Evolutionary conservation across 192 early-diverging fungal genomes (phyloP), one percentile per base, ranked within the genome.

Genomic region (Podila minutissima): DNA sequence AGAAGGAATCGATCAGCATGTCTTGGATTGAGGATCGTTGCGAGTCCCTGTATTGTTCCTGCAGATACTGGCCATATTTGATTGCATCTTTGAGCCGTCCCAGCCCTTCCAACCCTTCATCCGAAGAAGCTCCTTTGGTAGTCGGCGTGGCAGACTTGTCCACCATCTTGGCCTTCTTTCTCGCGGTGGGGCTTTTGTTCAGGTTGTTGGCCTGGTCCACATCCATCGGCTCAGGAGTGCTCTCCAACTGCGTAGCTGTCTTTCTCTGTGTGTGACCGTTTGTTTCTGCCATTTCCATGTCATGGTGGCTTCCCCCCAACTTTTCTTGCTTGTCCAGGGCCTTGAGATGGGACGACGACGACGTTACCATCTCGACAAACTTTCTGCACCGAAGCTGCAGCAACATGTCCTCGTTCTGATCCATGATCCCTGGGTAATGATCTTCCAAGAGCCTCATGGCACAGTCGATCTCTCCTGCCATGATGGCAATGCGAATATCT

Each of bases 351-450:
- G 73, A 48, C 19, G 82, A 76, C n/a, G 73, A 46, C 10, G 29
- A 20, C 8, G 69, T 66, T 51, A 98, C 90, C 85, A 97, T 88
- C 86, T 98, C 95, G 22, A 98, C 88, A 79, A 97, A 98, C 74
- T 94, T 89, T 51, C 89, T 92, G 74, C 97, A 96, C 26, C 90
- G 85, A 37, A 99, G 88, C 62, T 89, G 89, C 64, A 98, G 96
- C 57, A 88, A 82, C 55, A 98, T 81, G 38, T 88, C 79, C 46
- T 86, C 87, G 65, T 95, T 88, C 17, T 85, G 74, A 9, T 70
- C 31, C 13, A 97, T 83, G 24, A 98, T 83, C 0, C 59, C 71
- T 0, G 97, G 94, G 69, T 93, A 97, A 41, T 88, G 83, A 15
- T 83, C 63, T 50, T 95, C 86, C 46, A 92, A 82, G 46, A 93